A percentile compares a stretch with the other conserved stretches of the same genome.
These are phyloP conservation scores for Moesziomyces sp. DNA, from an alignment of 1,284 basidiomycete species.

Conservation along the genomic window DNA sequence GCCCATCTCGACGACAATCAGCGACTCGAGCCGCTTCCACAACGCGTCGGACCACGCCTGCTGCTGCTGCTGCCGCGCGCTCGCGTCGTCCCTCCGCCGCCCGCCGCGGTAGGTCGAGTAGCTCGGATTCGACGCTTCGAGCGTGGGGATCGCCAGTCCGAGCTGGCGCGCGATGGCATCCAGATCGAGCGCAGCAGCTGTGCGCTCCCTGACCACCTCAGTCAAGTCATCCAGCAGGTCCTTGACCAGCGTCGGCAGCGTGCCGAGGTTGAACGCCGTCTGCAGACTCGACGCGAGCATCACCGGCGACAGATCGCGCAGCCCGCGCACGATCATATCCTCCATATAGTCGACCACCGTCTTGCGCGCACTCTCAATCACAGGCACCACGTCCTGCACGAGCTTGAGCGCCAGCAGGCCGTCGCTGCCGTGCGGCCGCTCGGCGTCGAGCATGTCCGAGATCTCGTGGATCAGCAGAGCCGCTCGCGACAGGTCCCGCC, in stretches of 20 bases:
- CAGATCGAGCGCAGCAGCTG: constrained; percentile 84
- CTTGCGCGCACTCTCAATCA: constrained; percentile 37
- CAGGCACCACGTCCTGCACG: constrained; percentile 33
- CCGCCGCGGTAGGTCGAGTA: constrained; percentile 28
- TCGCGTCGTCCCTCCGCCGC: constrained; percentile 70
- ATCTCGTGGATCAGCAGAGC: constrained; percentile 48
- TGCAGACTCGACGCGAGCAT: constrained; percentile 89
- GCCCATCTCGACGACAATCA: constrained; percentile 84
- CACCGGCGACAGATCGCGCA: constrained; percentile 66
- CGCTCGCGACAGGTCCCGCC: constrained; percentile 47
- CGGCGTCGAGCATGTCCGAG: constrained; percentile 7
- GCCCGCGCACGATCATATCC: constrained; percentile 57
- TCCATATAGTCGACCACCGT: constrained; percentile 58
- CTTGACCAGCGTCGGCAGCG: constrained; percentile 83
- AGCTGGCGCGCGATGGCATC: constrained; percentile 85
- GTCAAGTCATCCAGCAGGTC: constrained; percentile 83
- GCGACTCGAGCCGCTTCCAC: constrained; percentile 82
- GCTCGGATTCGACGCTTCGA: constrained; percentile 1
- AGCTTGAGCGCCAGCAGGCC: constrained; percentile 34
- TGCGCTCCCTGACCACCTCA: constrained; percentile 81
- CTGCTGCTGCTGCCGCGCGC: constrained; percentile 76
- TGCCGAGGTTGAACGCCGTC: constrained; percentile 89
- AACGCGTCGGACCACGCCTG: constrained; percentile 79
- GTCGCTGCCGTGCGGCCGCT: constrained; percentile 49
- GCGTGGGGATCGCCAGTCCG: constrained; percentile 54